Base-by-base conservation (phyloP, 495 filamentous ascomycete species). In the Aspergillus coremiiformis region DNA sequence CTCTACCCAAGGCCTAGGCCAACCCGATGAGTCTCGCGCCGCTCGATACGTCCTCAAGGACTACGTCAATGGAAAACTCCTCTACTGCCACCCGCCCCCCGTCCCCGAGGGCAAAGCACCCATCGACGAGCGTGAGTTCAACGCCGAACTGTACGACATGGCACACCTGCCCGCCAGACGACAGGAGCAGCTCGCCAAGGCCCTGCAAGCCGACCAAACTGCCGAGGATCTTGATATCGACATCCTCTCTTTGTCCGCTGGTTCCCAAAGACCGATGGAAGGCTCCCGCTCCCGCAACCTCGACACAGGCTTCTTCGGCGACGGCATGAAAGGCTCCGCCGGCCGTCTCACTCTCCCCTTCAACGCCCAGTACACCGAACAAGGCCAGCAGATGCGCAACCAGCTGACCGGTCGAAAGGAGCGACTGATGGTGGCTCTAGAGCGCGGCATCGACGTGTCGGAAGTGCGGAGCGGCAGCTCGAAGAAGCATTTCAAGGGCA, bases 401-500 rank as follows among this genome's bases (percentile, higher is more conserved):
- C 72, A 83, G 30, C 70, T 94, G 24, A 87, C 77, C 26, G 90
- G 91, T 6, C 76, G 93, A 39, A 99, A 99, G 69, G 77, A 90
- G 60, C 84, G 84, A 61, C 75, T 84, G 43, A 83, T 96, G 84
- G 70, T 89, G 53, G 92, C 94, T 19, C 49, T 95, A 33, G 90
- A 96, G 70, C 86, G 85, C 53, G 84, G 86, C 39, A 63, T 96
- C 11, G 89, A 94, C 63, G 86, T 89, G 2, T 85, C 84, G 27
- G 94, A 97, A 46, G 74, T 96, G 55, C 80, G 77, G 63, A 49
- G 78, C 60, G 77, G 74, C 6, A 82, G 61, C 50, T 65, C 86
- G 22, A 99, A 99, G 81, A 97, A 96, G 73, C 94, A 97, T 68
- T 96, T 89, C 69, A 97, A 97, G 74, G 84, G 78, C 7, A 83